Percentiles rank a stretch among this genome's conserved stretches.
These are phyloP conservation scores for Pholiota adiposa DNA, from an alignment of 1,284 basidiomycete species.

Conservation along the genomic window DNA sequence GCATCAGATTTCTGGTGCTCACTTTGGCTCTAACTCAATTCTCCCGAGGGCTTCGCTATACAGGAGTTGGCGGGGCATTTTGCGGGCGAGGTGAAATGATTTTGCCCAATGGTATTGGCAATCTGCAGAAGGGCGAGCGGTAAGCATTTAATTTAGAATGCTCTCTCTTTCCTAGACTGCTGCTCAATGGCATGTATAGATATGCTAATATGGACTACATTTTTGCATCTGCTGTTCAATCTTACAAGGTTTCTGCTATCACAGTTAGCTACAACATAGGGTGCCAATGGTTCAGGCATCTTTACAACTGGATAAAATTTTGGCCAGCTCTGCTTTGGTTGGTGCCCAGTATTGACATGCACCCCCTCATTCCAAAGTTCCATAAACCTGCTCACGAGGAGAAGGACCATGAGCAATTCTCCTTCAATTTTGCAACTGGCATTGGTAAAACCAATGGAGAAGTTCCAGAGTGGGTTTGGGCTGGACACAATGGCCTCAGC, in stretches of 20 bases:
- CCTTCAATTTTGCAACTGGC: constrained; percentile 20
- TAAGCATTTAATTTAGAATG: not conserved
- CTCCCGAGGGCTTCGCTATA: constrained; percentile 2
- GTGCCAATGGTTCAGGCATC: constrained; percentile 20
- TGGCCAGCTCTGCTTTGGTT: constrained; percentile 13
- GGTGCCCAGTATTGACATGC: not conserved
- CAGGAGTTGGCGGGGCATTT: constrained; percentile 4
- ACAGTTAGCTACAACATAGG: constrained; percentile 15
- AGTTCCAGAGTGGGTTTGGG: constrained; percentile 18
- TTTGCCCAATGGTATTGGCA: constrained; percentile 7
- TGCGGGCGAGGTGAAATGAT: constrained; percentile 14
- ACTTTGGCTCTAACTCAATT: not conserved
- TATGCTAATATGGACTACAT: constrained; percentile 17
- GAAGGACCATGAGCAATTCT: constrained; percentile 13
- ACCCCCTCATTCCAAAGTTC: constrained; percentile 21
- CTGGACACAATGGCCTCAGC: constrained; percentile 11
- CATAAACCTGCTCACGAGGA: constrained; percentile 21
- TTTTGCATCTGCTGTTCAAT: not conserved
- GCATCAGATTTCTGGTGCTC: constrained; percentile 10
- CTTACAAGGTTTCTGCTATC: not conserved
- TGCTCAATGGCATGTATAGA: not conserved
- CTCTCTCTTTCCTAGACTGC: too few relatives aligned
- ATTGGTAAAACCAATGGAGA: constrained; percentile 21
- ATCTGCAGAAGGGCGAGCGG: constrained; percentile 16
- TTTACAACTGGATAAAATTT: constrained; percentile 4